Evolutionary conservation across 768 basidiomycete genomes (phyloP).

Genomic region (Suillus cothurnatus): DNA sequence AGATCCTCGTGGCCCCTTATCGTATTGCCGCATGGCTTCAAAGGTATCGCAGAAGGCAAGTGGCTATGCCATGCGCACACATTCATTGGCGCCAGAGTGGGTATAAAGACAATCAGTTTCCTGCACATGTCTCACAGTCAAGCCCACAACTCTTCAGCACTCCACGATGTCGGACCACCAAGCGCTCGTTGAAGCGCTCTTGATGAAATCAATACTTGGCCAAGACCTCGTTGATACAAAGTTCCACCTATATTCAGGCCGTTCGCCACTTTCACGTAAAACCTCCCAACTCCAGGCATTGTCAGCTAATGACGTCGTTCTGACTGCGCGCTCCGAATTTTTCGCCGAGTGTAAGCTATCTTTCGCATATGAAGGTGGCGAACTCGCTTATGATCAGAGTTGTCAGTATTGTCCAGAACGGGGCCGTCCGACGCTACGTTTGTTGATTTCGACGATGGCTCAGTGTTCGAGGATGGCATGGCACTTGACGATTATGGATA

Average conservation of each 20-base stretch:
- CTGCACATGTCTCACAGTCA: background rate
- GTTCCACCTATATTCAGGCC: slow-evolving; percentile 32
- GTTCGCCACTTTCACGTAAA: slow-evolving; percentile 14
- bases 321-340: slow-evolving; percentile 29
- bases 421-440: slow-evolving; percentile 17
- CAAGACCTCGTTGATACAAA: slow-evolving; percentile 32
- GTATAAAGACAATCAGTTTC: background rate
- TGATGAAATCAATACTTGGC: slow-evolving; percentile 29
- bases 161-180: slow-evolving; percentile 11
- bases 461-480: slow-evolving; percentile 9
- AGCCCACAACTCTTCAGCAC: background rate
- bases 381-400: background rate
- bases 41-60: background rate
- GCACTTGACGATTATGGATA: slow-evolving; percentile 31
- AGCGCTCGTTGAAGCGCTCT: slow-evolving; percentile 21
- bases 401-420: slow-evolving; percentile 19
- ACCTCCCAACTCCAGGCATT: slow-evolving; percentile 23
- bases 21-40: background rate
- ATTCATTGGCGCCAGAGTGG: background rate
- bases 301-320: slow-evolving; percentile 30
- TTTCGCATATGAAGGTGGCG: background rate
- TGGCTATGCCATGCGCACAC: background rate
- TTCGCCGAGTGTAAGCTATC: slow-evolving; percentile 27
- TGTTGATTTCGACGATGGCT: slow-evolving; percentile 17
- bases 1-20: background rate